Evolutionary conservation across 1,139 yeast genomes (phyloP).

Genomic region (Taphrina communis): DNA sequence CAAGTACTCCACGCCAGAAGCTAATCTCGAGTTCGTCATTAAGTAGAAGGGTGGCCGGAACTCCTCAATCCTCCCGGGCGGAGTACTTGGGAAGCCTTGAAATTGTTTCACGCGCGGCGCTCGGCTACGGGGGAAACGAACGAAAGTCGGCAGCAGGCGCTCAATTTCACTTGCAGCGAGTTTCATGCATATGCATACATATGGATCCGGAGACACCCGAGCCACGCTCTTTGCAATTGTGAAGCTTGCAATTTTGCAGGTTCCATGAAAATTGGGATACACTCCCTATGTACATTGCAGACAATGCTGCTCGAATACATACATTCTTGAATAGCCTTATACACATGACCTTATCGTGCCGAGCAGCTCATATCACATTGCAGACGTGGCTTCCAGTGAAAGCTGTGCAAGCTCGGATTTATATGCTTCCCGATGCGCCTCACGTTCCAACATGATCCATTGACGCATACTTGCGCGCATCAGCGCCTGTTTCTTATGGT

Average conservation of each 20-base stretch:
- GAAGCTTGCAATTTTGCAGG: too few relatives aligned
- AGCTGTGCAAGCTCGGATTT: conserved; percentile 32
- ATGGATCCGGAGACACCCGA: too few relatives aligned
- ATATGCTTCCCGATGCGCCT: conserved; percentile 27
- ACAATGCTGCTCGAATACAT: not conserved
- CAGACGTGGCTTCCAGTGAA: conserved; percentile 17
- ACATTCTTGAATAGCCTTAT: not conserved
- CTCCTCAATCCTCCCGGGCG: conserved; percentile 1
- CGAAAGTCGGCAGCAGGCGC: too few relatives aligned
- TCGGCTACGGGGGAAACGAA: not conserved
- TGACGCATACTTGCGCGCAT: conserved; percentile 9
- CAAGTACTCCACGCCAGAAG: not conserved
- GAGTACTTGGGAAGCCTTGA: not conserved
- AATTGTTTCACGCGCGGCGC: not conserved
- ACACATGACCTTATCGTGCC: too few relatives aligned
- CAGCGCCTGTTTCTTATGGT: conserved; percentile 19
- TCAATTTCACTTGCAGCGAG: too few relatives aligned
- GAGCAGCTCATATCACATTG: not conserved
- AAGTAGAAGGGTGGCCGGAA: not conserved
- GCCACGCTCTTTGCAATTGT: too few relatives aligned
- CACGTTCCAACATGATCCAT: conserved; percentile 22
- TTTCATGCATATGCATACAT: too few relatives aligned
- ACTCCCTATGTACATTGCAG: not conserved
- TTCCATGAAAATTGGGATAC: too few relatives aligned
- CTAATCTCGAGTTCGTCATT: conserved; percentile 7